phyloP scores from a whole-genome alignment of 1,284 basidiomycete species.

The Sporisorium scitamineum region DNA sequence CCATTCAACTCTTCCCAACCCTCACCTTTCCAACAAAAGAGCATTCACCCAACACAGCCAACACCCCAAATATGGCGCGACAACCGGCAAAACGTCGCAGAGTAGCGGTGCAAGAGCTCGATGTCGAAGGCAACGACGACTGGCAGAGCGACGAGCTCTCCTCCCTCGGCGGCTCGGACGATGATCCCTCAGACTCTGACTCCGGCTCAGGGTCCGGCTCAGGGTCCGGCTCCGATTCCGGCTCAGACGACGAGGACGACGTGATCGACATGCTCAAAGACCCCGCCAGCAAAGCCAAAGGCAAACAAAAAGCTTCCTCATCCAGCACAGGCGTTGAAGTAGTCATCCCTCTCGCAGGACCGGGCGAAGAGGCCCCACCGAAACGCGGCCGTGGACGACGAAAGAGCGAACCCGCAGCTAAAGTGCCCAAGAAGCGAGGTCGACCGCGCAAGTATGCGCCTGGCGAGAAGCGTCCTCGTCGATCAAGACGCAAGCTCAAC shows the following conservation, averaged over 20 bases:
- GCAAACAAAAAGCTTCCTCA: background rate
- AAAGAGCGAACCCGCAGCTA: conserved; percentile 18
- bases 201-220: conserved; percentile 19
- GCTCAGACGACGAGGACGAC: conserved; percentile 27
- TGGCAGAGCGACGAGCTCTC: conserved; percentile 50
- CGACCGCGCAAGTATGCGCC: conserved; percentile 42
- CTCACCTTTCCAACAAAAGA: background rate
- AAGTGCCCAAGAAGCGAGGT: conserved; percentile 43
- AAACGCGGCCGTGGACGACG: conserved; percentile 43
- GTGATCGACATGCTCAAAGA: conserved; percentile 46
- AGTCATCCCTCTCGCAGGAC: conserved; percentile 25
- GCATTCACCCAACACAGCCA: background rate
- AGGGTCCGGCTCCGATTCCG: conserved; percentile 15
- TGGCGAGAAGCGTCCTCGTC: conserved; percentile 28
- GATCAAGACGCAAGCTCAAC: conserved; percentile 37
- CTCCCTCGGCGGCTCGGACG: conserved; percentile 37
- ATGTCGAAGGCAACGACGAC: conserved; percentile 44
- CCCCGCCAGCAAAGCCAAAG: conserved; percentile 9
- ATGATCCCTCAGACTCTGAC: conserved; percentile 6
- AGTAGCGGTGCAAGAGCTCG: conserved; percentile 20
- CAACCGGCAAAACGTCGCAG: conserved; percentile 41
- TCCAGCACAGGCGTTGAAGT: conserved; percentile 19
- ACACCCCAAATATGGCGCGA: conserved; percentile 19
- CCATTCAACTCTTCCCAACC: background rate
- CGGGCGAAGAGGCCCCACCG: conserved; percentile 6